Evolutionary conservation across 495 filamentous ascomycete species (phyloP), one percentile per base, ranked within the genome.

Genomic region (Hypoxylon subgilvum): DNA sequence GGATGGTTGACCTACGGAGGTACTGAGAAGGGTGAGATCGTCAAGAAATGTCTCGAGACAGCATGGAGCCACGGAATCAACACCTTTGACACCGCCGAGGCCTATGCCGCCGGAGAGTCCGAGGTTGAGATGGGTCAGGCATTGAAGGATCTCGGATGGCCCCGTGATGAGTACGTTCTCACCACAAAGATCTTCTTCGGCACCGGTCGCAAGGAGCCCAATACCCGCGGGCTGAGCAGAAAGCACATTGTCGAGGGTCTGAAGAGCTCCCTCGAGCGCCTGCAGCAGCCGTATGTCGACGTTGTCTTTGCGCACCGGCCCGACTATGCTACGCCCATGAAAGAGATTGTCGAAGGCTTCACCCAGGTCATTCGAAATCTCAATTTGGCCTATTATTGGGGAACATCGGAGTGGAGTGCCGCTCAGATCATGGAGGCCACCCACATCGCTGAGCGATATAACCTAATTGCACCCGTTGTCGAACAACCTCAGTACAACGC

Each of bases 401-500:
- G 82, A 21, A 84, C 82, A 5, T 79, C 72, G 25, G 78, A 83
- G 65, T 82, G 82, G 84, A 70, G 65, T 34, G 80, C 82, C 28
- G 62, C 67, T 14, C 80, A 85, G 70, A 84, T 85, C 65, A 73
- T 73, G 56, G 78, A 82, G 61, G 82, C 82, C 2, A 79, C 69
- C 21, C 72, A 76, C 21, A 75, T 83, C 57, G 78, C 82, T 30
- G 80, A 84, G 69, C 75, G 76, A 67, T 76, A 82, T 54, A 78
- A 82, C 45, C 75, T 86, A 43, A 79, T 82, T 49, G 81, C 78
- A 0, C 81, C 81, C 0, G 74, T 85, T 25, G 80, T 81, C 34
- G 82, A 84, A 59, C 80, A 84, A 69, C 81, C 82, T 6, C 76
- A 82, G 30, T 84, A 84, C 74, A 84, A 84, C 63, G 72, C 80